Conservation (phyloP, 495 filamentous ascomycete species). For the Tuber indicum region DNA sequence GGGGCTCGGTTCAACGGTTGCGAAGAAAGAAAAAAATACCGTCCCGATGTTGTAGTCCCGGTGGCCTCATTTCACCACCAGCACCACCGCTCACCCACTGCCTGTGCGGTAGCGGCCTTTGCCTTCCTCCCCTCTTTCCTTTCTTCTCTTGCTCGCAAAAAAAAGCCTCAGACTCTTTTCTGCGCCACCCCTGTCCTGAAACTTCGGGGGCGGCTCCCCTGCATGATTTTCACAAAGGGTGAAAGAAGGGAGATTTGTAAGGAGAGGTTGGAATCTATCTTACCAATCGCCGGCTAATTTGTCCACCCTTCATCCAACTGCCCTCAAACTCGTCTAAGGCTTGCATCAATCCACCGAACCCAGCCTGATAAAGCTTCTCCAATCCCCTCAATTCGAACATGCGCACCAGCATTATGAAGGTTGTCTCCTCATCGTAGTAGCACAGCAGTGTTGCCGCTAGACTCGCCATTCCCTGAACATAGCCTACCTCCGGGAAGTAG, state of each 20-base stretch:
- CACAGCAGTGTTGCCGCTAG: constrained; percentile 88
- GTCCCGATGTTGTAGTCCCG: not conserved
- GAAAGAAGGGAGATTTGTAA: not conserved
- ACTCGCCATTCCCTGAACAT: constrained; percentile 97
- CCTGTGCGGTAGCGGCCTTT: not conserved
- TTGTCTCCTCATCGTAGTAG: constrained; percentile 90
- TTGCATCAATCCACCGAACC: constrained; percentile 80
- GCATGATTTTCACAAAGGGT: not conserved
- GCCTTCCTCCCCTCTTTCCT: not conserved
- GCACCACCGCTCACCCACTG: not conserved
- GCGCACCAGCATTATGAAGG: constrained; percentile 91
- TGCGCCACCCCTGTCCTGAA: not conserved
- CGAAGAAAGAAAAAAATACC: not conserved
- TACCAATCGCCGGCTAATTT: constrained; percentile 72
- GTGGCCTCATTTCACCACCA: not conserved
- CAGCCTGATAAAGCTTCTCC: constrained; percentile 72
- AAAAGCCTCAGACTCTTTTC: not conserved
- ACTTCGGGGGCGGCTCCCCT: not conserved
- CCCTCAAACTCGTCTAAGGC: constrained; percentile 82
- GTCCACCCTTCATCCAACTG: constrained; percentile 70
- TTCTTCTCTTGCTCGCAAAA: not conserved
- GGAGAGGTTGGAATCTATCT: constrained; percentile 38
- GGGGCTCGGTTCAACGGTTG: not conserved
- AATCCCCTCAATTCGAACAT: constrained; percentile 85
- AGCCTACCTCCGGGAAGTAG: constrained; percentile 84